phyloP scores from a whole-genome alignment of 140 eudicot genomes.

The Stevia rebaudiana region DNA sequence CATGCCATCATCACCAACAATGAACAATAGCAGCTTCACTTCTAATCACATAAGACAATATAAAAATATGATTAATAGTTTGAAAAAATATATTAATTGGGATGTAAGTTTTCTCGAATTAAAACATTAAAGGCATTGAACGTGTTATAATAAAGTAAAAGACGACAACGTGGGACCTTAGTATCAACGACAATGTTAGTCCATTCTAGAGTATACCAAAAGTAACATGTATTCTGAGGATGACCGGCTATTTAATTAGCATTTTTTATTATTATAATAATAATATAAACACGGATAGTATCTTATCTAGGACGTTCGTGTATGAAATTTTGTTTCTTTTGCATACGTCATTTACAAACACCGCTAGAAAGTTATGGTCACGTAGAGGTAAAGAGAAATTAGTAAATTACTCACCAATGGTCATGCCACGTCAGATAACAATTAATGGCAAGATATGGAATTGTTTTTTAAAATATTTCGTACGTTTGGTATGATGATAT shows the following conservation, averaged over 20 bases:
- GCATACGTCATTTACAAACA: slow-evolving; percentile 7
- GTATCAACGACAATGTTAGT: slow-evolving; percentile 31
- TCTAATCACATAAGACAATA: slow-evolving; percentile 21
- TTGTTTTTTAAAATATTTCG: too few species aligned
- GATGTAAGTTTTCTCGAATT: slow-evolving; percentile 19
- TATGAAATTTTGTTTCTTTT: background rate
- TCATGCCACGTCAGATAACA: slow-evolving; percentile 2
- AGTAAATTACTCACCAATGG: background rate
- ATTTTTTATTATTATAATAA: background rate
- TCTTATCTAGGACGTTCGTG: slow-evolving; percentile 11
- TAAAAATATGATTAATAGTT: background rate
- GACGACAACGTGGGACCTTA: slow-evolving; percentile 28
- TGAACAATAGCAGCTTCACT: slow-evolving; percentile 9
- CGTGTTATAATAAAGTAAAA: slow-evolving; percentile 31
- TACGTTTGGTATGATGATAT: too few species aligned
- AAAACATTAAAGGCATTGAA: slow-evolving; percentile 13
- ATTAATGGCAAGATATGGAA: background rate
- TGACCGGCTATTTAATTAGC: background rate
- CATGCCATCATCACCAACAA: slow-evolving; percentile 43
- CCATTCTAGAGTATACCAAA: slow-evolving; percentile 1
- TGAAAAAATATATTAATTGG: background rate
- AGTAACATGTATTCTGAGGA: slow-evolving; percentile 22
- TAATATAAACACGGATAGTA: slow-evolving; percentile 15
- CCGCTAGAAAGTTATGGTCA: background rate
- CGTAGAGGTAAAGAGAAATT: background rate